Evolutionary conservation across 805 yeast species (phyloP).

Genomic region (Pichia exigua): DNA sequence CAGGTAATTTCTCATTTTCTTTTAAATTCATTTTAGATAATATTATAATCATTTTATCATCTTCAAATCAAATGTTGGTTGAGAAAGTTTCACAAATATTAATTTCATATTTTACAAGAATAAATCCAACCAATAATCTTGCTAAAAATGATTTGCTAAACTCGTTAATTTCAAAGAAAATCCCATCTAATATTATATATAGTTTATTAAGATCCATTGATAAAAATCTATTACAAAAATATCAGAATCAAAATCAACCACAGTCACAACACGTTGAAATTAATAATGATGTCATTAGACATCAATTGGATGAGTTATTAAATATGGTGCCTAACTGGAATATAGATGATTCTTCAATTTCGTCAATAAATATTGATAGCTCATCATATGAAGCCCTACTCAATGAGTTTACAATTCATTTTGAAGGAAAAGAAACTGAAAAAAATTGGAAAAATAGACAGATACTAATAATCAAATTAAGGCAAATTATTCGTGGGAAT

Average conservation of each 20-base stretch:
- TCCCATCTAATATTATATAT: slow-evolving; percentile 20
- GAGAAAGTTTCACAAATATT: slow-evolving; percentile 23
- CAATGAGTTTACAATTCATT: slow-evolving; percentile 28
- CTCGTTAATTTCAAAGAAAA: slow-evolving; percentile 31
- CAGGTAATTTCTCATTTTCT: slow-evolving; percentile 25
- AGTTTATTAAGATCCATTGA: slow-evolving; percentile 27
- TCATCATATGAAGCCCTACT: slow-evolving; percentile 25
- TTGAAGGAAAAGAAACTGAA: slow-evolving; percentile 77
- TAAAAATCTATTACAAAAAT: slow-evolving; percentile 14
- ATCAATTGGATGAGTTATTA: slow-evolving; percentile 1
- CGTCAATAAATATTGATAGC: slow-evolving; percentile 19
- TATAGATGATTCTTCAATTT: slow-evolving; percentile 28
- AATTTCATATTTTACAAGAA: slow-evolving; percentile 30
- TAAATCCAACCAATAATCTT: slow-evolving; percentile 24
- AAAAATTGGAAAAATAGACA: slow-evolving; percentile 79
- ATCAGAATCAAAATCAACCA: slow-evolving; percentile 4
- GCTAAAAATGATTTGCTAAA: slow-evolving; percentile 40
- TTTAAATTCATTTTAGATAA: slow-evolving; percentile 25
- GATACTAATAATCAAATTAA: slow-evolving; percentile 43
- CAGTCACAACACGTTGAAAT: background rate
- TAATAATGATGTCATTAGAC: background rate
- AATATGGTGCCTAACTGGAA: slow-evolving; percentile 12
- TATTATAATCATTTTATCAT: slow-evolving; percentile 19
- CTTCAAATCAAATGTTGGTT: slow-evolving; percentile 13
- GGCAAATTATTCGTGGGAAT: slow-evolving; percentile 55